A percentile compares a stretch with the other conserved stretches of the same genome.
Evolutionary conservation across 2,329 filamentous ascomycete species (phyloP).

Genomic region (Claviceps monticola): DNA sequence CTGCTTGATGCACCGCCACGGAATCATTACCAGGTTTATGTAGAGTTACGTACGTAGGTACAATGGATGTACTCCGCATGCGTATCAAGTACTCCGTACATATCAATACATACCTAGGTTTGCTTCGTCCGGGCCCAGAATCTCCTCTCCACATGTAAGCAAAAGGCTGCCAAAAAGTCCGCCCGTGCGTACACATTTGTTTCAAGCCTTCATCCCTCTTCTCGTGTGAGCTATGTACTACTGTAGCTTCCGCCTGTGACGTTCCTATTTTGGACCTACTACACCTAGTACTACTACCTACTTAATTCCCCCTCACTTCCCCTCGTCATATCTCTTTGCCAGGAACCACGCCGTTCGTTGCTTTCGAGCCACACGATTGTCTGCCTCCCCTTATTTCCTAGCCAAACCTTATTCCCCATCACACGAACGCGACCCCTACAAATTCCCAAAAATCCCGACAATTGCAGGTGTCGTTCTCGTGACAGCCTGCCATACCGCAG

Average conservation of each 20-base stretch:
- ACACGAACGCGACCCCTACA: neutral
- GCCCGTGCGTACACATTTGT: neutral
- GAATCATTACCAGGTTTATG: too few relatives aligned
- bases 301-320: neutral
- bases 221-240: neutral
- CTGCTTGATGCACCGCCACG: too few relatives aligned
- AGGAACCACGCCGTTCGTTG: conserved; percentile 1
- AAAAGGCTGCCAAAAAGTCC: neutral
- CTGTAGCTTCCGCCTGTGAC: neutral
- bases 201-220: neutral
- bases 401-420: neutral
- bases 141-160: neutral
- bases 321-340: neutral
- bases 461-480: conserved; percentile 1
- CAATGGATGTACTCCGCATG: too few relatives aligned
- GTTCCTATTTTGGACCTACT: neutral
- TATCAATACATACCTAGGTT: too few relatives aligned
- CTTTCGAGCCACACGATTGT: neutral
- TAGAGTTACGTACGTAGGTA: too few relatives aligned
- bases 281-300: neutral
- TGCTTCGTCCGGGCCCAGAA: too few relatives aligned
- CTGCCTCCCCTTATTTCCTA: neutral
- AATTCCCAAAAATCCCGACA: neutral
- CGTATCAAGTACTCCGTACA: too few relatives aligned
- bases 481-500: neutral